phyloP scores from a whole-genome alignment of 495 filamentous ascomycete genomes.

The Melanomma pulvis-pyrius region DNA sequence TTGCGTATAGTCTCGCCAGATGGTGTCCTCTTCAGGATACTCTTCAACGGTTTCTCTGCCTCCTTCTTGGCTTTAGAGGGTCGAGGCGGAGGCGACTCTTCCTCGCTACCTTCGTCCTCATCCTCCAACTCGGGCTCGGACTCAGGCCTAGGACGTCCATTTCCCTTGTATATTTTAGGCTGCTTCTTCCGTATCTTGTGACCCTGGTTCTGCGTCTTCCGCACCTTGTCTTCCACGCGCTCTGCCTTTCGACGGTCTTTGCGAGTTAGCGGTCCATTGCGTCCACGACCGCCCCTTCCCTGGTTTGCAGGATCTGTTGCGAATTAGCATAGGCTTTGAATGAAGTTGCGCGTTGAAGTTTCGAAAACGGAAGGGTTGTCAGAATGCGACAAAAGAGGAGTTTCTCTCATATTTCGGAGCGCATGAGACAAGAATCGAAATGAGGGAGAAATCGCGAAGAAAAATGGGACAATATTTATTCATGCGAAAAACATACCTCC shows the following conservation, averaged over 20 bases:
- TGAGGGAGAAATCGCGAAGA: background rate
- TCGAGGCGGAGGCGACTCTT: conserved; percentile 13
- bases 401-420: background rate
- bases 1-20: conserved; percentile 26
- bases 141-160: conserved; percentile 21
- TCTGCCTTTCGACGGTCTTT: conserved; percentile 66
- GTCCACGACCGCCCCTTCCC: conserved; percentile 30
- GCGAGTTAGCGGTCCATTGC: conserved; percentile 51
- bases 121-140: conserved; percentile 31
- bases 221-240: conserved; percentile 57
- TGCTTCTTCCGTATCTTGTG: conserved; percentile 29
- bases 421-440: background rate
- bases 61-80: conserved; percentile 15
- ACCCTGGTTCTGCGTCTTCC: background rate
- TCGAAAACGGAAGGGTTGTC: background rate
- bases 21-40: conserved; percentile 50
- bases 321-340: background rate
- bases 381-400: background rate
- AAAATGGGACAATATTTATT: conserved; percentile 34
- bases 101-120: conserved; percentile 39
- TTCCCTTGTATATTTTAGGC: conserved; percentile 29
- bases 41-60: conserved; percentile 44
- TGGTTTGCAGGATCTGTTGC: conserved; percentile 9
- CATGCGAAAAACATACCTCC: conserved; percentile 45
- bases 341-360: too few species aligned